phyloP scores from a whole-genome alignment of 1,284 basidiomycete genomes.

The Agaricales sp. region DNA sequence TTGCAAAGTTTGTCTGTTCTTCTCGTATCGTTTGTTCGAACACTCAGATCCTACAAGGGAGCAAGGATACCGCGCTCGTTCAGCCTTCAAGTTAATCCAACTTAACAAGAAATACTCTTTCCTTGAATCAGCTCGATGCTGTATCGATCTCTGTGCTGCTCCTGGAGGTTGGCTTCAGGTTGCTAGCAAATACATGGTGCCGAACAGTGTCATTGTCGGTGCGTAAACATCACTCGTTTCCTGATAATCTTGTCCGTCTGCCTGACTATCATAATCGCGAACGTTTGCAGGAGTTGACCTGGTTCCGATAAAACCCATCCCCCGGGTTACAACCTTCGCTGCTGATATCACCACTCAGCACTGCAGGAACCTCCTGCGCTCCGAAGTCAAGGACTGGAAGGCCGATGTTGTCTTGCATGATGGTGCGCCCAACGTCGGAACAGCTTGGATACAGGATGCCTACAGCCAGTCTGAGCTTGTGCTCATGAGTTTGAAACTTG shows the following conservation, averaged over 20 bases:
- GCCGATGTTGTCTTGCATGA: conserved; percentile 99
- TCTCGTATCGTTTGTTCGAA: conserved; percentile 1
- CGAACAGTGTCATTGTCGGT: conserved; percentile 93
- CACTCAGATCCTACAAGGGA: conserved; percentile 43
- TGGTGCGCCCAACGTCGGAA: conserved; percentile 99
- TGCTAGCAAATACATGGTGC: conserved; percentile 96
- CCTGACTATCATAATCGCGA: conserved; percentile 7
- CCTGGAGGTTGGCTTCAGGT: conserved; percentile 99
- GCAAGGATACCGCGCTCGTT: conserved; percentile 98
- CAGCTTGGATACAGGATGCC: conserved; percentile 99
- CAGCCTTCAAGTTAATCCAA: conserved; percentile 99
- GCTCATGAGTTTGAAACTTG: conserved; percentile 91
- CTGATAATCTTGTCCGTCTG: conserved; percentile 1
- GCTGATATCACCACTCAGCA: conserved; percentile 92
- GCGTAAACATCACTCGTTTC: conserved; percentile 18
- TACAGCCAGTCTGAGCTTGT: conserved; percentile 97
- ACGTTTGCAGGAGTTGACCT: conserved; percentile 74
- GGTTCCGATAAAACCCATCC: conserved; percentile 94
- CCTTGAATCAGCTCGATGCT: conserved; percentile 85
- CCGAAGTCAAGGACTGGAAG: conserved; percentile 97
- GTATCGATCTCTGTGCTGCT: conserved; percentile 97
- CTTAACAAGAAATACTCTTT: conserved; percentile 97
- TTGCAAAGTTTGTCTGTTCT: conserved; percentile 64
- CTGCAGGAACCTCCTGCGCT: conserved; percentile 82
- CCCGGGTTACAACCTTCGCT: conserved; percentile 86